These are phyloP conservation scores for Trichoderma sp. DNA, from an alignment of 2,329 filamentous ascomycete genomes.

Conservation along the genomic window DNA sequence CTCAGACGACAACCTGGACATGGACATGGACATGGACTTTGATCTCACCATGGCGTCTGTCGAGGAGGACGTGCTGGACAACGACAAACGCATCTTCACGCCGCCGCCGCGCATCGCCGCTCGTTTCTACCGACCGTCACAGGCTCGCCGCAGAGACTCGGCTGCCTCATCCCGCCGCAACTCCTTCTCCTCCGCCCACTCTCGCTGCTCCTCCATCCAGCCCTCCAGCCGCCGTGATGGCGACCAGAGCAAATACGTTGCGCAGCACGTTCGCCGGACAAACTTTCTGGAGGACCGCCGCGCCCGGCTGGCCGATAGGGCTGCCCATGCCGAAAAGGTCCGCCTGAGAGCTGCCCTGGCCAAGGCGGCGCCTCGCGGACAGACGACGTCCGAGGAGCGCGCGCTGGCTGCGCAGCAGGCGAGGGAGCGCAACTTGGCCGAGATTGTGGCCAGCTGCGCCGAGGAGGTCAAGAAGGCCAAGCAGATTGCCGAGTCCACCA, in stretches of 20 bases:
- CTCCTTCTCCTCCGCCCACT: slow-evolving; percentile 73
- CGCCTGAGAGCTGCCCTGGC: slow-evolving; percentile 70
- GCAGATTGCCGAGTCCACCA: slow-evolving; percentile 77
- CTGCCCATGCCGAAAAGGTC: slow-evolving; percentile 80
- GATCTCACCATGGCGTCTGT: slow-evolving; percentile 39
- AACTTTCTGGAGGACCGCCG: slow-evolving; percentile 80
- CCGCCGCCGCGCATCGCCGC: slow-evolving; percentile 75
- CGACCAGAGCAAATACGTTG: slow-evolving; percentile 71
- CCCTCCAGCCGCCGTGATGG: slow-evolving; percentile 48
- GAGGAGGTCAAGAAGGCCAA: slow-evolving; percentile 81
- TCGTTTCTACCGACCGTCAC: slow-evolving; percentile 68
- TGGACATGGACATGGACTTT: slow-evolving; percentile 32
- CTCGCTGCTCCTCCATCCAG: slow-evolving; percentile 60
- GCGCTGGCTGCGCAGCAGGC: slow-evolving; percentile 74
- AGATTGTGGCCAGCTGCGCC: slow-evolving; percentile 76
- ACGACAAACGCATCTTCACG: slow-evolving; percentile 44
- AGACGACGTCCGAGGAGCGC: slow-evolving; percentile 67
- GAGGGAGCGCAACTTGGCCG: slow-evolving; percentile 74
- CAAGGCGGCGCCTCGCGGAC: slow-evolving; percentile 64
- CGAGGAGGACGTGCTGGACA: slow-evolving; percentile 36
- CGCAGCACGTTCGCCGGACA: slow-evolving; percentile 74
- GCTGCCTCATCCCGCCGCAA: slow-evolving; percentile 76
- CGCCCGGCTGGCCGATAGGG: slow-evolving; percentile 73
- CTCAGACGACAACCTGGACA: slow-evolving; percentile 26
- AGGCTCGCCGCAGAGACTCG: slow-evolving; percentile 68